Evolutionary conservation across 306 rosid species (phyloP).

Genomic region (Acacia crassicarpa): DNA sequence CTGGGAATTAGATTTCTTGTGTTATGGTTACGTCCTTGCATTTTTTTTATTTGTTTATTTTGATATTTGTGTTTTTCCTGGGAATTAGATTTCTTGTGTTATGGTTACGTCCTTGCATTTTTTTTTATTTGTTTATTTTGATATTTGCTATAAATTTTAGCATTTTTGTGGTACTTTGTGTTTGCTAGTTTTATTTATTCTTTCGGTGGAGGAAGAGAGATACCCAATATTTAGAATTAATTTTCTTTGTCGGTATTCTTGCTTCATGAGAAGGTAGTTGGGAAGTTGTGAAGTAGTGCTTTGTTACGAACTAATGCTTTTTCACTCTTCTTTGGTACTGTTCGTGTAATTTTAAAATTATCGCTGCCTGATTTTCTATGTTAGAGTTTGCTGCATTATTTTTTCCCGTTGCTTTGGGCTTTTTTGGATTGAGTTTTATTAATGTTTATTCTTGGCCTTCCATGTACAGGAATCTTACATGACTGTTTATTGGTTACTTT

Average conservation of each 20-base stretch:
- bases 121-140: background rate
- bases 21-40: background rate
- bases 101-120: background rate
- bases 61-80: background rate
- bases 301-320: background rate
- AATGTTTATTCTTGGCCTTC: constrained; percentile 1
- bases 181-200: background rate
- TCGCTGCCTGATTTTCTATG: background rate
- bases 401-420: background rate
- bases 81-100: background rate
- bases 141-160: background rate
- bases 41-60: background rate
- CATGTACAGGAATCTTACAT: background rate
- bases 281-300: background rate
- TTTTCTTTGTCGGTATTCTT: background rate
- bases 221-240: background rate
- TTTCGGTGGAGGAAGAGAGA: background rate
- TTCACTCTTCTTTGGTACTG: background rate
- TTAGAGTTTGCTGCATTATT: background rate
- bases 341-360: background rate
- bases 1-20: background rate
- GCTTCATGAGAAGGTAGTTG: background rate
- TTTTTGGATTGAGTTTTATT: background rate
- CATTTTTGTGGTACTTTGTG: background rate
- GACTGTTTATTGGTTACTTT: background rate